Evolutionary conservation across 2,329 filamentous ascomycete genomes (phyloP), one percentile per base, ranked within the genome.

Genomic region (Lasiodiplodia hormozganensis): DNA sequence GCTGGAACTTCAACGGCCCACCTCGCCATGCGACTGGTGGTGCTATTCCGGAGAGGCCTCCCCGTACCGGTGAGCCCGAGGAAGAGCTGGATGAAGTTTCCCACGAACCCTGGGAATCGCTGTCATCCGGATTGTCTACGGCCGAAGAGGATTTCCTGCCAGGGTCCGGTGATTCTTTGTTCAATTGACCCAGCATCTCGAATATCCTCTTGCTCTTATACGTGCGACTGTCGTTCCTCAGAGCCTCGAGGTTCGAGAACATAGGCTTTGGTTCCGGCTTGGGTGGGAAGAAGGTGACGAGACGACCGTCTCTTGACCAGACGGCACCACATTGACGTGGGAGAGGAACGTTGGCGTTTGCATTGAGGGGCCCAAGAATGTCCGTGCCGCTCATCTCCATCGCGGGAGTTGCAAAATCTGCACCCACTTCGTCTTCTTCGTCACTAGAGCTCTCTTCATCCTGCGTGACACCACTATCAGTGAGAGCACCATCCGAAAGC

Each of bases 361-460:
- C 77, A 85, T 87, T 87, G 31, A 85, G 81, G 11, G 83, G 82
- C 57, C 83, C 82, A 70, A 88, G 82, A 23, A 85, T 77, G 68
- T 85, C 85, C 68, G 85, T 82, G 34, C 79, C 84, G 70, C 84
- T 83, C 76, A 82, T 79, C 31, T 82, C 82, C 65, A 85, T 72
- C 51, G 82, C 80, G 67, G 83, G 80, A 4, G 68, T 77, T 70
- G 18, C 80, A 78, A 67, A 83, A 76, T 75, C 77, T 56, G 76
- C 76, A 53, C 76, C 75, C 40, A 73, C 70, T 68, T 80, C 81
- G 58, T 94, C 92, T 71, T 94, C 92, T 70, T 93, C 91, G 70
- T 93, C 91, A 73, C 92, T 96, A 3, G 93, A 97, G 72, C 92
- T 95, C 71, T 96, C 93, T 68, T 92, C 91, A 36, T 79, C 82